phyloP scores from a whole-genome alignment of 495 filamentous ascomycete genomes.

The Aspergillus leporis region DNA sequence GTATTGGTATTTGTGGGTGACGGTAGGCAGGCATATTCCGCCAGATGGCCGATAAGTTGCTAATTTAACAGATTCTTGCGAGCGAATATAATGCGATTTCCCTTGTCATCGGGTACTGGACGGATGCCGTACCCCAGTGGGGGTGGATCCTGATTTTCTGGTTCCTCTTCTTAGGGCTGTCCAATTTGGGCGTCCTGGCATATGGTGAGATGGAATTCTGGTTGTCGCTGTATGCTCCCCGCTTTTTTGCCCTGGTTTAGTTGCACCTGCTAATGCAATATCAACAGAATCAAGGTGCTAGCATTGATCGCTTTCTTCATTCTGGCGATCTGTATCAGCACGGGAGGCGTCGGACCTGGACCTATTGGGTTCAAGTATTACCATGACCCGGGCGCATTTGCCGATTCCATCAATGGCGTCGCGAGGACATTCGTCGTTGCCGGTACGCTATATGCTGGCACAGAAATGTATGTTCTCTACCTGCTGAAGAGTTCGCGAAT shows the following conservation, averaged over 20 bases:
- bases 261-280: slow-evolving; percentile 1
- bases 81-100: slow-evolving; percentile 55
- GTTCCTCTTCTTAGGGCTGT: slow-evolving; percentile 48
- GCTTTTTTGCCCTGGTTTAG: neutral
- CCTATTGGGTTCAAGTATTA: slow-evolving; percentile 66
- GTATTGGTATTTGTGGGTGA: slow-evolving; percentile 62
- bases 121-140: slow-evolving; percentile 45
- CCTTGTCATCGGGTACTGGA: slow-evolving; percentile 42
- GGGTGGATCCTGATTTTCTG: slow-evolving; percentile 69
- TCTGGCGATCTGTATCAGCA: slow-evolving; percentile 63
- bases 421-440: slow-evolving; percentile 63
- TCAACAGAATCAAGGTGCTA: slow-evolving; percentile 44
- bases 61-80: slow-evolving; percentile 38
- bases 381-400: slow-evolving; percentile 69
- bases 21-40: slow-evolving; percentile 23
- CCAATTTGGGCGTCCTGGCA: slow-evolving; percentile 57
- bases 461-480: slow-evolving; percentile 52
- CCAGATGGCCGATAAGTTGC: neutral
- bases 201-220: slow-evolving; percentile 65
- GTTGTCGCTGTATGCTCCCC: slow-evolving; percentile 32
- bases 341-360: slow-evolving; percentile 56
- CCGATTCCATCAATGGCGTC: slow-evolving; percentile 60
- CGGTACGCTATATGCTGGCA: slow-evolving; percentile 70
- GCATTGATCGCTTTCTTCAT: slow-evolving; percentile 70
- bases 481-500: too few relatives aligned